These are phyloP conservation scores for Botrytis byssoidea DNA, from an alignment of 2,329 filamentous ascomycete genomes.

Conservation along the genomic window DNA sequence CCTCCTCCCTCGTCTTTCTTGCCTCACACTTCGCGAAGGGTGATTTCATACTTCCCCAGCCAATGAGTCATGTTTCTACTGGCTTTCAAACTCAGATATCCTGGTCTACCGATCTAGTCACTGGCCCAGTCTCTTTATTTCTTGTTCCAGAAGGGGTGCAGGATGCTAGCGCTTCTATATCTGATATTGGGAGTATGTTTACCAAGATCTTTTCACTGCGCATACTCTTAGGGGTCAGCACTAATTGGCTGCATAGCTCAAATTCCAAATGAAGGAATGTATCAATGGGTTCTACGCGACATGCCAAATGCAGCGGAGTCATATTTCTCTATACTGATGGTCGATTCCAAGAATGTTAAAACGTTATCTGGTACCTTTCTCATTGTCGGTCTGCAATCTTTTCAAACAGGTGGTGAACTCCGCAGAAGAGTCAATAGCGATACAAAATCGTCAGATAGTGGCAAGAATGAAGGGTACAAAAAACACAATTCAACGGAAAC, in stretches of 20 bases:
- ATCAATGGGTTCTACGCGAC: not conserved
- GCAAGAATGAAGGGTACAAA: not conserved
- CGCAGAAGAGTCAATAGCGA: not conserved
- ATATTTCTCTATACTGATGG: slow-evolving; percentile 4
- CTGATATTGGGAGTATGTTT: not conserved
- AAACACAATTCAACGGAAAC: not conserved
- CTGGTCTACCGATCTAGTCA: not conserved
- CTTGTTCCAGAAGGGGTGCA: slow-evolving; percentile 9
- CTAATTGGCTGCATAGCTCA: not conserved
- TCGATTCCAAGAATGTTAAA: not conserved
- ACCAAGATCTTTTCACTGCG: not conserved
- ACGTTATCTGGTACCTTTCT: not conserved
- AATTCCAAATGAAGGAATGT: slow-evolving; percentile 1
- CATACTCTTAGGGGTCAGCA: not conserved
- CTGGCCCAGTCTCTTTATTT: slow-evolving; percentile 10
- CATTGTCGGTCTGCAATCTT: not conserved
- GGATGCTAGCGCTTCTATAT: not conserved
- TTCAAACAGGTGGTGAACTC: not conserved
- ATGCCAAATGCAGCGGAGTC: not conserved
- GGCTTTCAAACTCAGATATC: not conserved
- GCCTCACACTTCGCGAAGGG: not conserved
- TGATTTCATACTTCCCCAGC: not conserved
- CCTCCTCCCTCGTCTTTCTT: not conserved
- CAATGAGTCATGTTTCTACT: not conserved
- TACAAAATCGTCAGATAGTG: not conserved